These are phyloP conservation scores for Astrothelium macrocarpum DNA, from an alignment of 495 filamentous ascomycete species.

Conservation along the genomic window DNA sequence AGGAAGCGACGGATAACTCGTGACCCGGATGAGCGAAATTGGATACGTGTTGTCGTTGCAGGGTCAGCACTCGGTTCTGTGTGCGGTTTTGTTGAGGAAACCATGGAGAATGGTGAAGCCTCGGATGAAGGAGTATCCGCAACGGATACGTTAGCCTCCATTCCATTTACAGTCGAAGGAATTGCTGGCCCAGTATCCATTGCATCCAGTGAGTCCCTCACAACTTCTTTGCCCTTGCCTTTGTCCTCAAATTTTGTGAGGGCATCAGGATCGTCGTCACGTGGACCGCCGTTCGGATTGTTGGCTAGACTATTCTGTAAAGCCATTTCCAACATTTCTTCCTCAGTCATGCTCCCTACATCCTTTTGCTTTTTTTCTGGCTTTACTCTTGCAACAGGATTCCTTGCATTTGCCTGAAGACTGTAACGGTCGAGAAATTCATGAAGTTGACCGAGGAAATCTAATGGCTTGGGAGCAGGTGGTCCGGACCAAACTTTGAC, in stretches of 20 bases:
- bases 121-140: constrained; percentile 32
- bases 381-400: constrained; percentile 79
- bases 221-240: constrained; percentile 48
- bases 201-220: constrained; percentile 23
- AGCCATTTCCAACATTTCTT: constrained; percentile 92
- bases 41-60: constrained; percentile 72
- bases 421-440: constrained; percentile 96
- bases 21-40: constrained; percentile 74
- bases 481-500: constrained; percentile 90
- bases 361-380: constrained; percentile 55
- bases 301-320: constrained; percentile 71
- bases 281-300: constrained; percentile 18
- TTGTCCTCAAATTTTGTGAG: constrained; percentile 55
- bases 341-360: constrained; percentile 84
- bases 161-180: constrained; percentile 11
- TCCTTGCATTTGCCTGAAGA: constrained; percentile 74
- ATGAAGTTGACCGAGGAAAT: constrained; percentile 83
- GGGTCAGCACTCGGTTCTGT: constrained; percentile 59
- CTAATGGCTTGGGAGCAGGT: constrained; percentile 62
- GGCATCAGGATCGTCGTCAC: constrained; percentile 68
- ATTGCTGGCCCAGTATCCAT: constrained; percentile 21
- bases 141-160: constrained; percentile 19
- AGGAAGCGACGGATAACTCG: constrained; percentile 74
- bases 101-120: constrained; percentile 44
- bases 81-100: constrained; percentile 64